Evolutionary conservation across 495 filamentous ascomycete species (phyloP), one percentile per base, ranked within the genome.

Genomic region (Penicillium mononematosum): DNA sequence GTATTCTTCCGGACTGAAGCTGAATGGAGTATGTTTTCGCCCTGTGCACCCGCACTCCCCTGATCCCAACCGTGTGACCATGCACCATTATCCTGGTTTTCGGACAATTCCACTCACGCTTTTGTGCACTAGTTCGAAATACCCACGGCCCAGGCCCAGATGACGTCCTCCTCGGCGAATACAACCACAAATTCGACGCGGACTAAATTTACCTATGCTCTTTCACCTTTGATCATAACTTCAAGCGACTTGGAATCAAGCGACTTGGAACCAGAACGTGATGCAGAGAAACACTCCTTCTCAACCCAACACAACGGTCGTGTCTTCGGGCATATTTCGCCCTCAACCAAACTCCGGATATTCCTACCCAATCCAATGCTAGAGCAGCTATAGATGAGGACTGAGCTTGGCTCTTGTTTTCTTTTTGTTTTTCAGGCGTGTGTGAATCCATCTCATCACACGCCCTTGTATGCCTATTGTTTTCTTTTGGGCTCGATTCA

Each of bases 1-100:
- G 89, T 94, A 45, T 97, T 98, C 73, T 92, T 98, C 69, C 83
- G 94, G 3, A 85, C 92, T 22, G 94, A 98, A 78, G 88, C 90
- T 20, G 94, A 98, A 77, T 96, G 88, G 88, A 81, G 90, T 85
- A 63, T 70, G 75, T 75, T 42, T 46, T 39, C 34, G 27, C 41
- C 34, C 48, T 38, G 42, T 36, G 24, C 45, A 56, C 3, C 6
- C 22, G 34, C 45, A 44, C 43, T 29, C 39, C 54, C 50, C 10
- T 27, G 25, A 47, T 38, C 53, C 50, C 55, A 45, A 17, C 43
- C 49, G 32, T 32, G 17, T 24, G 19, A 43, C 32, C 45, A 36
- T 20, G 2, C 10, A 58, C 25, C 19, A 17, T 47, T 20, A 27
- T 24, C 5, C 20, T 45, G 38, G 4, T 36, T 63, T 55, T 47